Evolutionary conservation across 2,329 filamentous ascomycete genomes (phyloP).

Genomic region (Immersiporthe knoxdaviesiana): DNA sequence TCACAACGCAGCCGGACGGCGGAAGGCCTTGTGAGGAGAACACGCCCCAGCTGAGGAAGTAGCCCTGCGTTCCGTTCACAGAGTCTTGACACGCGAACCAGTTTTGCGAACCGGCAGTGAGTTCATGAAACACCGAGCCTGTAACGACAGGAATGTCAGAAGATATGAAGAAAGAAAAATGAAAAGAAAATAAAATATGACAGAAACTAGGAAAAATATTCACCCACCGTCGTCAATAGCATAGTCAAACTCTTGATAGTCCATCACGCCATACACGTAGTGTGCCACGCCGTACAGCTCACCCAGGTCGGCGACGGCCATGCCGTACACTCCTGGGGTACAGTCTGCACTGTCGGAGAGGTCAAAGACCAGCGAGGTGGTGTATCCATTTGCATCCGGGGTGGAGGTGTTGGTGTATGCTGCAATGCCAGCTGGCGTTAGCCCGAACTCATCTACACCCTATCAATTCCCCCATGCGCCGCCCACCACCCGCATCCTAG

Average conservation of each 20-base stretch:
- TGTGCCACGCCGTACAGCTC: slow-evolving; percentile 8
- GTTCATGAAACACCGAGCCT: slow-evolving; percentile 12
- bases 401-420: slow-evolving; percentile 22
- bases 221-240: slow-evolving; percentile 7
- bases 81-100: slow-evolving; percentile 24
- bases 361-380: slow-evolving; percentile 19
- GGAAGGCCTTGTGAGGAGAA: neutral
- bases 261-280: neutral
- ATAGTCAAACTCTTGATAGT: slow-evolving; percentile 22
- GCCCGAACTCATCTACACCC: neutral
- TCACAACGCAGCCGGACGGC: slow-evolving; percentile 13
- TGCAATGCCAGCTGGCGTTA: slow-evolving; percentile 5
- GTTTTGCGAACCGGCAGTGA: slow-evolving; percentile 18
- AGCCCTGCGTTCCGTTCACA: slow-evolving; percentile 4
- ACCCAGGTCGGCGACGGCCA: slow-evolving; percentile 7
- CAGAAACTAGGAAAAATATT: neutral
- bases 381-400: neutral
- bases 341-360: slow-evolving; percentile 12
- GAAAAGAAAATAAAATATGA: too few relatives aligned
- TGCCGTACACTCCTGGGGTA: slow-evolving; percentile 11
- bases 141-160: neutral
- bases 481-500: neutral
- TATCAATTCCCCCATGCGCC: too few relatives aligned
- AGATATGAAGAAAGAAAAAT: neutral
- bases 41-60: slow-evolving; percentile 25